These are phyloP conservation scores for Pleoardoris graminearum DNA, from an alignment of 2,329 filamentous ascomycete species.

Conservation along the genomic window DNA sequence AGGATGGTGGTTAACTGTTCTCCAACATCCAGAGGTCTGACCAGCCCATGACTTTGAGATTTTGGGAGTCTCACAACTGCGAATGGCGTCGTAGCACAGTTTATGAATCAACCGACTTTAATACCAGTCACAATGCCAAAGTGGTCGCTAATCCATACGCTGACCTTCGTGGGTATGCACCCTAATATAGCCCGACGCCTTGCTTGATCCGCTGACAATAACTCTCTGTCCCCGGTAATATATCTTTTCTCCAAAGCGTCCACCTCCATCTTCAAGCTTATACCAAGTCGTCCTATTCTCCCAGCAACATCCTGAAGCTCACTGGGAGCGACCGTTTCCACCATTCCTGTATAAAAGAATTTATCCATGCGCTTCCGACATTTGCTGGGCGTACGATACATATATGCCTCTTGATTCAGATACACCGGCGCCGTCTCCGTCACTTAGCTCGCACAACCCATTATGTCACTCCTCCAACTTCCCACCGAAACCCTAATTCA, in stretches of 20 bases:
- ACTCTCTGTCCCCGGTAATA: no score
- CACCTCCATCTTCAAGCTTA: background rate
- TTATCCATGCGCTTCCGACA: slow-evolving; percentile 1
- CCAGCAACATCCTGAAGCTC: slow-evolving; percentile 5
- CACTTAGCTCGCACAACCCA: slow-evolving; percentile 18
- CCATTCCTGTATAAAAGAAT: slow-evolving; percentile 1
- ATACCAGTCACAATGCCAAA: background rate
- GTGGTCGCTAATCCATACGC: background rate
- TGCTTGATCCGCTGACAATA: no score
- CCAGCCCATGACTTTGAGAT: no score
- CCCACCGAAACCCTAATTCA: slow-evolving; percentile 22
- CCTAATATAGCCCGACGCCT: background rate
- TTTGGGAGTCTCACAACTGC: no score
- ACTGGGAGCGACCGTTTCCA: slow-evolving; percentile 2
- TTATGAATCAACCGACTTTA: no score
- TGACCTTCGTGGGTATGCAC: no score
- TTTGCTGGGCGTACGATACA: no score
- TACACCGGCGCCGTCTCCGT: slow-evolving; percentile 13
- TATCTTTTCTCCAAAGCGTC: background rate
- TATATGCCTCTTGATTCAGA: slow-evolving; percentile 11
- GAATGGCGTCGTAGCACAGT: no score
- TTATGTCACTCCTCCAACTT: slow-evolving; percentile 26
- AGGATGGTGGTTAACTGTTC: no score
- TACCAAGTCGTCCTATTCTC: background rate
- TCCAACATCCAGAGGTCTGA: no score